Conservation (phyloP, 78 protist genomes). For the Dictyostelium purpureum region DNA sequence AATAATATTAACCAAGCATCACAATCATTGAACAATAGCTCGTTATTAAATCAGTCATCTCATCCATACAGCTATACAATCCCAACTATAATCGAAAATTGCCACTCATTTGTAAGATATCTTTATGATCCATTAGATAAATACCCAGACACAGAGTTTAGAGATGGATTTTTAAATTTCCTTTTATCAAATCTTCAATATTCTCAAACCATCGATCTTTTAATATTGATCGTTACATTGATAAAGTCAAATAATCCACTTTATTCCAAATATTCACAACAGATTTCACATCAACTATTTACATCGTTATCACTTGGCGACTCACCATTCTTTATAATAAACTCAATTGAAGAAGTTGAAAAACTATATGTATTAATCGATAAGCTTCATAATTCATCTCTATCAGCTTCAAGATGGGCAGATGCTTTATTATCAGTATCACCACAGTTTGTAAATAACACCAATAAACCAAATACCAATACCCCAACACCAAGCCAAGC, state of each 20-base stretch:
- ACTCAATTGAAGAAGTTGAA: conserved; percentile 32
- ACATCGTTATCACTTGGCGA: conserved; percentile 19
- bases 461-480: neutral
- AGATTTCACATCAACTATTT: conserved; percentile 20
- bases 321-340: conserved; percentile 46
- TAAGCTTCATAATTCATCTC: conserved; percentile 13
- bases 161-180: conserved; percentile 38
- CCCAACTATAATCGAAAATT: conserved; percentile 14
- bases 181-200: conserved; percentile 18
- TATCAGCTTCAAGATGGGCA: conserved; percentile 57
- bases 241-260: conserved; percentile 11
- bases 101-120: conserved; percentile 29
- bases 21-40: neutral
- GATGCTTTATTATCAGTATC: conserved; percentile 67
- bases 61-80: conserved; percentile 8
- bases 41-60: neutral
- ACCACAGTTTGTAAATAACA: conserved; percentile 14
- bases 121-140: conserved; percentile 55
- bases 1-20: neutral
- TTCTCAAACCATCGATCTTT: conserved; percentile 21
- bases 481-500: neutral
- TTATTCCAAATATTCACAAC: conserved; percentile 32
- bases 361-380: conserved; percentile 39
- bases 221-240: neutral
- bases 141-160: conserved; percentile 54